Percentiles rank a stretch among this genome's conserved stretches.
Evolutionary conservation across 352 stramenopile species (phyloP).

Genomic region (Globisporangium ultimum): DNA sequence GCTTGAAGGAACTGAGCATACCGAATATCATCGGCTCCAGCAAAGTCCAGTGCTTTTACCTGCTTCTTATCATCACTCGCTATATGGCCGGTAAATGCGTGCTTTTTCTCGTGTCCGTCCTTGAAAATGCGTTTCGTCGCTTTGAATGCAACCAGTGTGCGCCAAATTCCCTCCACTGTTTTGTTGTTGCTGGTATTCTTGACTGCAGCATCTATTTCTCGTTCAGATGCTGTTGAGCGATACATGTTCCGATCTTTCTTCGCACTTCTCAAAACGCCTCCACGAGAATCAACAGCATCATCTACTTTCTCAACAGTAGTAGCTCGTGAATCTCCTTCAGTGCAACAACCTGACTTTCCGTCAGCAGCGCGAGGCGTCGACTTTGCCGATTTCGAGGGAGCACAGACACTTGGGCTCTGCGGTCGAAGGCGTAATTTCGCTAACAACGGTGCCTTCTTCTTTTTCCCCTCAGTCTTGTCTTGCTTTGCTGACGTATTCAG

Average conservation of each 20-base stretch:
- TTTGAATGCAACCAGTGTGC: slow-evolving; percentile 36
- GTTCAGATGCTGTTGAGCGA: too few relatives aligned
- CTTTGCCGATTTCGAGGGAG: slow-evolving; percentile 10
- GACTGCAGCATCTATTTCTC: neutral
- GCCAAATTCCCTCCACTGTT: slow-evolving; percentile 29
- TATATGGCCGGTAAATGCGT: neutral
- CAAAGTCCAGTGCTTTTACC: neutral
- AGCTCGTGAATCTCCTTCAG: neutral
- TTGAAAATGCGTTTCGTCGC: slow-evolving; percentile 27
- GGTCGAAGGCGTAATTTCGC: slow-evolving; percentile 53
- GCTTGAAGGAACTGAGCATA: slow-evolving; percentile 3
- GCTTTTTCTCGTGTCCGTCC: slow-evolving; percentile 18
- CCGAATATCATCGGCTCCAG: neutral
- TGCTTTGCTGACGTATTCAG: slow-evolving; percentile 1
- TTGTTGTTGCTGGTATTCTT: slow-evolving; percentile 15
- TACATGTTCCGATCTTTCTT: slow-evolving; percentile 9
- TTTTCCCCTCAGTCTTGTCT: slow-evolving; percentile 1
- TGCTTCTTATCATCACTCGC: slow-evolving; percentile 4
- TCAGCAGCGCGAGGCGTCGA: slow-evolving; percentile 7
- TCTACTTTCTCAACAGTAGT: neutral
- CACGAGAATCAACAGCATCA: neutral
- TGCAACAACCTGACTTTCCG: neutral
- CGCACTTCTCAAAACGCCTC: slow-evolving; percentile 12
- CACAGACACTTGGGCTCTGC: slow-evolving; percentile 27
- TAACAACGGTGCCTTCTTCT: slow-evolving; percentile 42